Evolutionary conservation across 106 monocot species (phyloP), one percentile per base, ranked within the genome.

Genomic region (Vanilla planifolia): DNA sequence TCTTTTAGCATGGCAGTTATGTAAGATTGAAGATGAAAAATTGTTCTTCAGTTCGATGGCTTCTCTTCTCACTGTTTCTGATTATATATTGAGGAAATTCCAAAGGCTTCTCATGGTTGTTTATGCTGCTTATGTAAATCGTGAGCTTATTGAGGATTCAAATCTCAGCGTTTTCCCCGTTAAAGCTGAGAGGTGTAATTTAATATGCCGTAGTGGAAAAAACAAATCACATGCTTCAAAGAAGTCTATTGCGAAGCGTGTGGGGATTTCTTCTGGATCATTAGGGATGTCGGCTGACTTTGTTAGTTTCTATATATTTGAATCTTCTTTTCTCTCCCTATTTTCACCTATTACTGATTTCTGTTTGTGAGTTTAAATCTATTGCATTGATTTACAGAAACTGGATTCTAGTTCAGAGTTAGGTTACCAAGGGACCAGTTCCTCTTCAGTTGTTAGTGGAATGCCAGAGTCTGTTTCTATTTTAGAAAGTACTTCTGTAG

Each of bases 21-120:
- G 60, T 59, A 67, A 71, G 60, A 23, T 53, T 74, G 62, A 73
- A 53, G 52, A 43, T 19, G 74, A 85, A 6, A 45, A 43, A 48
- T 55, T 93, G 51, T 89, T 93, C 67, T 93, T 85, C 59, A 79
- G 68, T 68, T 74, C 67, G 67, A 60, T 89, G 74, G 48, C 17
- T 57, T 85, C 85, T 66, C 62, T 43, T 28, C 62, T 59, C 17
- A 73, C 79, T 55, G 48, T 89, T 58, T 71, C 73, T 76, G 89
- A 85, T 48, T 65, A 25, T 68, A 53, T 93, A 57, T 46, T 75
- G 20, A 79, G 68, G 71, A 89, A 77, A 59, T 47, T 93, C 24
- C 85, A 85, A 55, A 64, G 72, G 47, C 55, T 80, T 51, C 62
- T 93, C 43, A 77, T 89, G 71, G 72, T 30, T 51, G 59, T 89